A percentile compares a stretch with the other conserved stretches of the same genome.
Conservation (phyloP, 1,284 basidiomycete genomes). For the Leucoagaricus sp. region DNA sequence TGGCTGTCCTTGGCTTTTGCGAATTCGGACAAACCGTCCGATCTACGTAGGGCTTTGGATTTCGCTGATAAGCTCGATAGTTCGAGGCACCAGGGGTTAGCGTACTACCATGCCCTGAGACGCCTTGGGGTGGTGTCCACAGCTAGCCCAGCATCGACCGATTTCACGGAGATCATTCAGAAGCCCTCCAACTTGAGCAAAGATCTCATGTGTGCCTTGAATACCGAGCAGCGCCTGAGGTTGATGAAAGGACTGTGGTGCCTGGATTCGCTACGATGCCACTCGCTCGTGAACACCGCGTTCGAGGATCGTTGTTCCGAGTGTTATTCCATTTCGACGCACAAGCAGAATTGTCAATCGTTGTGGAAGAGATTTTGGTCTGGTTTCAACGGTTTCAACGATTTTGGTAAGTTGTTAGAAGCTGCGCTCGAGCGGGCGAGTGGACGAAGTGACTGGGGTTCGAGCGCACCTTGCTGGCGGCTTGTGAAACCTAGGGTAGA, state of each 20-base stretch:
- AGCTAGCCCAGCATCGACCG: background rate
- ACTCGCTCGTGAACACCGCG: background rate
- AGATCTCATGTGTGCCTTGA: background rate
- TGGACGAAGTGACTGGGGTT: background rate
- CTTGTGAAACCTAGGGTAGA: background rate
- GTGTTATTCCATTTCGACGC: background rate
- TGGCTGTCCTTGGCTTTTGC: background rate
- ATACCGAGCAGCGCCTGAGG: background rate
- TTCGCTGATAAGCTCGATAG: background rate
- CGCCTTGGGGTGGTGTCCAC: background rate
- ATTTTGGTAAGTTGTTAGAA: background rate
- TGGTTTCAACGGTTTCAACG: background rate
- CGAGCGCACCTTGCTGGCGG: background rate
- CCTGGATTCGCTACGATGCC: background rate
- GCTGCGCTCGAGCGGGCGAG: background rate
- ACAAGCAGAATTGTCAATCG: background rate
- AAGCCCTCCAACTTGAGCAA: background rate
- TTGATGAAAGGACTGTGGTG: slow-evolving; percentile 4
- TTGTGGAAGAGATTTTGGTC: background rate
- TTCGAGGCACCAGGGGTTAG: background rate
- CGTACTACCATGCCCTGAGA: slow-evolving; percentile 1
- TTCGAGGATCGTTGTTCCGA: background rate
- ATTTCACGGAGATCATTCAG: background rate
- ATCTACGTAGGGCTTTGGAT: background rate
- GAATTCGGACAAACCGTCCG: background rate